A percentile compares a stretch with the other conserved stretches of the same genome.
Evolutionary conservation across 1,284 basidiomycete genomes (phyloP).

Genomic region (Tausonia pullulans): DNA sequence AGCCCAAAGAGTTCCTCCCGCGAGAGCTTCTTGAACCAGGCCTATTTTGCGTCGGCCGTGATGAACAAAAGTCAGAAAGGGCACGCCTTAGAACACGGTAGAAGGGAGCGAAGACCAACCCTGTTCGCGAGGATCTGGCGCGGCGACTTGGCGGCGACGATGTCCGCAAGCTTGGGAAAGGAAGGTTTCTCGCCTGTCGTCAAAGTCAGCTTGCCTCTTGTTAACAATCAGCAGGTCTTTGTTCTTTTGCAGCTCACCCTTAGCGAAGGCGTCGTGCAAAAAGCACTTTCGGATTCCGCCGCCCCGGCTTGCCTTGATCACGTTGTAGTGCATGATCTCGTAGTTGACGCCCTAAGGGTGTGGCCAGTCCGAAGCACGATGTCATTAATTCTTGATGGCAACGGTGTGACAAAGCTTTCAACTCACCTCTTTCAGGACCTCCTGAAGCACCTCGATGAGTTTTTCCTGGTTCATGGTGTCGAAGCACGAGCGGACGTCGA

Average conservation of each 20-base stretch:
- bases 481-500: conserved; percentile 91
- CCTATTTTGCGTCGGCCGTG: too few species aligned
- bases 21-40: conserved; percentile 12
- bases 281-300: conserved; percentile 48
- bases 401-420: not conserved
- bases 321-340: conserved; percentile 7
- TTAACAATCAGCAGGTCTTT: too few species aligned
- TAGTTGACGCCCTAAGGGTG: conserved; percentile 7
- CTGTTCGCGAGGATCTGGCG: conserved; percentile 78
- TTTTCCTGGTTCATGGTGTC: conserved; percentile 90
- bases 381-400: not conserved
- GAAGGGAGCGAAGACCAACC: conserved; percentile 35
- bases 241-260: conserved; percentile 39
- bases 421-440: conserved; percentile 43
- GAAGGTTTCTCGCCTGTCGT: conserved; percentile 51
- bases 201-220: not conserved
- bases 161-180: conserved; percentile 55
- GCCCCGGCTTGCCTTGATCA: conserved; percentile 21
- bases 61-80: too few species aligned
- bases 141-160: conserved; percentile 53
- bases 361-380: not conserved
- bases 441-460: conserved; percentile 62
- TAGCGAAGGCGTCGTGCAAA: conserved; percentile 51
- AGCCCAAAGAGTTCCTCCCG: conserved; percentile 56
- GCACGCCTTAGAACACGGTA: too few species aligned